Evolutionary conservation across 345 rosid species (phyloP), one percentile per base, ranked within the genome.

Genomic region (Orychophragmus violaceus): DNA sequence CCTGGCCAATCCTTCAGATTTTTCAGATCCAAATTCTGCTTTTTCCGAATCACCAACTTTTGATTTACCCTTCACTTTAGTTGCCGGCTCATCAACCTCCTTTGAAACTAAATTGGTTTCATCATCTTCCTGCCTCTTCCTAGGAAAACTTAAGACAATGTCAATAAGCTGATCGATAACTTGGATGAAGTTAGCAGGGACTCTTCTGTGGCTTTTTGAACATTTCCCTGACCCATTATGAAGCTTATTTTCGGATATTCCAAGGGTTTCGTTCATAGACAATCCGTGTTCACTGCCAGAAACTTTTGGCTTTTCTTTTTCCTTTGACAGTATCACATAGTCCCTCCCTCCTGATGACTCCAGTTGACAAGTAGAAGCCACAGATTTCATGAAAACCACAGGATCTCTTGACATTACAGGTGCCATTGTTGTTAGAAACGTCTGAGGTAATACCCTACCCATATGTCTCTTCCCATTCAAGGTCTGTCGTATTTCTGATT

Each of bases 141-240:
- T 59, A 65, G 89, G 90, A 69, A 76, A 86, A 70, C 83, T 90
- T 83, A 90, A 51, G 19, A 93, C 80, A 70, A 88, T 84, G 69
- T 93, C 97, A 77, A 93, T 91, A 76, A 93, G 97, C 81, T 88
- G 98, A 80, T 93, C 97, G 69, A 93, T 85, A 50, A 90, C 97
- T 79, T 85, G 96, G 32, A 85, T 70, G 52, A 93, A 84, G 81
- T 85, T 88, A 35, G 90, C 83, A 28, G 98, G 97, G 72, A 86
- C 78, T 80, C 66, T 82, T 72, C 87, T 88, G 73, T 88, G 97
- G 73, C 82, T 83, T 72, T 88, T 93, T 52, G 82, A 79, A 80
- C 83, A 90, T 81, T 82, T 93, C 57, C 80, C 82, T 24, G 83
- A 71, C 65, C 87, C 96, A 73, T 93, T 97, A 72, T 82, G 87